These are phyloP conservation scores for Trichoderma hamatum DNA, from an alignment of 2,329 filamentous ascomycete genomes.

Conservation along the genomic window DNA sequence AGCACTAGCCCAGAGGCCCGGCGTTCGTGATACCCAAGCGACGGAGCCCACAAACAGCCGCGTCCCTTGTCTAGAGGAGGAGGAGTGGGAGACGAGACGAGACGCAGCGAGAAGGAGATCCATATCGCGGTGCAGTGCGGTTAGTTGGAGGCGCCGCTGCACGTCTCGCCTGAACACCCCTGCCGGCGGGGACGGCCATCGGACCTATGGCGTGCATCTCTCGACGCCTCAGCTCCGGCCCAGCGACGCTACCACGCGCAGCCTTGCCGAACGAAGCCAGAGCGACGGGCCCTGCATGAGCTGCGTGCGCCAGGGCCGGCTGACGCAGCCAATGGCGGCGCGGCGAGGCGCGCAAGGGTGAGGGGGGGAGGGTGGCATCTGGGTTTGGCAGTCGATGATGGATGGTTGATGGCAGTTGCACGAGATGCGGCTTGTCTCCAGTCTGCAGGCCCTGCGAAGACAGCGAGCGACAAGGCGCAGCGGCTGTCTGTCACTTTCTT, in stretches of 20 bases:
- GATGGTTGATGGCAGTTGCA: conserved; percentile 7
- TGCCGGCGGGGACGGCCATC: conserved; percentile 3
- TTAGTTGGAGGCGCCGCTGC: background rate
- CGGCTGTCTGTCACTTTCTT: conserved; percentile 2
- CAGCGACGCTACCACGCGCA: conserved; percentile 27
- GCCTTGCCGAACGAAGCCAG: conserved; percentile 28
- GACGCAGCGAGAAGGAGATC: background rate
- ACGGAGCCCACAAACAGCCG: conserved; percentile 16
- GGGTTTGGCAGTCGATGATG: conserved; percentile 4
- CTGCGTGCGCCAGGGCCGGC: conserved; percentile 24
- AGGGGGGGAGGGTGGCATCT: background rate
- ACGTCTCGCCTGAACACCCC: conserved; percentile 17
- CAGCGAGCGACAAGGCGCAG: conserved; percentile 8
- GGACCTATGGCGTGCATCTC: conserved; percentile 28
- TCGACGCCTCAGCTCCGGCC: conserved; percentile 26
- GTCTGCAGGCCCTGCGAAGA: background rate
- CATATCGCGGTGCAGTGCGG: background rate
- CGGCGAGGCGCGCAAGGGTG: background rate
- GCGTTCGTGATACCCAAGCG: conserved; percentile 3
- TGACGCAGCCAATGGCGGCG: conserved; percentile 11
- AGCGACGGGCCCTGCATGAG: conserved; percentile 26
- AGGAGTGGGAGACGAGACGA: background rate
- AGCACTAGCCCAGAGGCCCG: background rate
- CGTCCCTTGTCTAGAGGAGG: background rate
- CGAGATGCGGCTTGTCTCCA: background rate